phyloP scores from a whole-genome alignment of 2,329 filamentous ascomycete genomes.

The Zalaria obscura region DNA sequence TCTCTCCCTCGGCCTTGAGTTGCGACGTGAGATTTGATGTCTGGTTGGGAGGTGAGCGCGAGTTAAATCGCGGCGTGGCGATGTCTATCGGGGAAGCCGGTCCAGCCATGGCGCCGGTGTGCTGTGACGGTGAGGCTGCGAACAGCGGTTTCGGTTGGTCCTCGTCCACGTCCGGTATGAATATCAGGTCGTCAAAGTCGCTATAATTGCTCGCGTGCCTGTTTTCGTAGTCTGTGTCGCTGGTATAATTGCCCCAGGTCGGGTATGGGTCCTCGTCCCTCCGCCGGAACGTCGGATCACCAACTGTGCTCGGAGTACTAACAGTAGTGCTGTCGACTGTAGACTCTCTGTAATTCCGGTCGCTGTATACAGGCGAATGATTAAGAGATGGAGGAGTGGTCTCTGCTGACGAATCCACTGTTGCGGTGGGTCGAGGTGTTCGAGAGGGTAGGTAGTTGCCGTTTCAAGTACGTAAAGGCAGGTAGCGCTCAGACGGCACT shows the following conservation, averaged over 20 bases:
- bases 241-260: conserved; percentile 28
- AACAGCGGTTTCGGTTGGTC: conserved; percentile 26
- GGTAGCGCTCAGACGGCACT: no score
- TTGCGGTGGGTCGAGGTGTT: conserved; percentile 1
- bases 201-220: conserved; percentile 7
- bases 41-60: conserved; percentile 47
- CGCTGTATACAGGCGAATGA: conserved; percentile 34
- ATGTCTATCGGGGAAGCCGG: conserved; percentile 46
- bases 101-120: conserved; percentile 32
- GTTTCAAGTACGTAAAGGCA: no score
- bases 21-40: conserved; percentile 50
- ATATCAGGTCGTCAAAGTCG: conserved; percentile 18
- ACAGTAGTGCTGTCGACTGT: conserved; percentile 34
- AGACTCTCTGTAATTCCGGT: conserved; percentile 30
- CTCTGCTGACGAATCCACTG: conserved; percentile 34
- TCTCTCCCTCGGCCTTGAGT: conserved; percentile 33
- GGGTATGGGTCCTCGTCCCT: conserved; percentile 27
- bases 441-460: no score
- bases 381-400: conserved; percentile 33
- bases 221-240: conserved; percentile 5
- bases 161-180: conserved; percentile 22
- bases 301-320: conserved; percentile 31
- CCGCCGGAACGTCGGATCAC: conserved; percentile 19
- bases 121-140: conserved; percentile 16
- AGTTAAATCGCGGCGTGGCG: conserved; percentile 35